Evolutionary conservation across 768 basidiomycete species (phyloP), one percentile per base, ranked within the genome.

Genomic region (Dioszegia crocea): DNA sequence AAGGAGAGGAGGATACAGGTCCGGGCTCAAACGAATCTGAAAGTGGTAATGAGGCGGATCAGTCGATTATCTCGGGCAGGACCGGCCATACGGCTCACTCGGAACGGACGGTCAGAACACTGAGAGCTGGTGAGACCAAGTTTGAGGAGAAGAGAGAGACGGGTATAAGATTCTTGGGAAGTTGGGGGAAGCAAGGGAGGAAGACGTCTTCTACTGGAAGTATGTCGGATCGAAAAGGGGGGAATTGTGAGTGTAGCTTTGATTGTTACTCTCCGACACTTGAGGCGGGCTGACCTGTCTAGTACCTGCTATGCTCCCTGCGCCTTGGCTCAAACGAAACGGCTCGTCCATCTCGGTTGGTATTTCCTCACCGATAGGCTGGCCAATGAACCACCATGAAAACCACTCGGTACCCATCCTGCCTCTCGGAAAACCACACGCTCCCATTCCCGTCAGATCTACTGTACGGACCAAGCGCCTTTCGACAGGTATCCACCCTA

Each of bases 401-500:
- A 27, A 53, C 24, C 21, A 29, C 23, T 43, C 40, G 16, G 39
- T 43, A 27, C 33, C 46, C 4, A 10, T 53, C 31, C 30, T 48
- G 11, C 29, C 45, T 16, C 17, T 9, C 30, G 17, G 21, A 38
- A 12, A 38, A 38, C 39, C 11, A 14, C 46, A 14, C n/a, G 29
- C 30, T 29, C 53, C 21, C 21, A 59, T 46, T 52, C 29, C 51
- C 38, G 57, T 21, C 30, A 46, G 38, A 38, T 52, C 50, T 38
- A 48, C 56, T 19, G 27, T 51, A 16, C 51, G 38, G 16, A 40
- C 51, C 10, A 53, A 53, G 26, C 51, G 51, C 36, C 23, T 50
- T n/a, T 58, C 51, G 49, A 39, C 27, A 62, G 91, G 89, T 46
- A 84, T 83, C 43, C 86, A 88, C 70, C 90, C 87, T 9, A 82